Conservation (phyloP, 2,329 filamentous ascomycete species). For the Colletotrichum orbiculare region DNA sequence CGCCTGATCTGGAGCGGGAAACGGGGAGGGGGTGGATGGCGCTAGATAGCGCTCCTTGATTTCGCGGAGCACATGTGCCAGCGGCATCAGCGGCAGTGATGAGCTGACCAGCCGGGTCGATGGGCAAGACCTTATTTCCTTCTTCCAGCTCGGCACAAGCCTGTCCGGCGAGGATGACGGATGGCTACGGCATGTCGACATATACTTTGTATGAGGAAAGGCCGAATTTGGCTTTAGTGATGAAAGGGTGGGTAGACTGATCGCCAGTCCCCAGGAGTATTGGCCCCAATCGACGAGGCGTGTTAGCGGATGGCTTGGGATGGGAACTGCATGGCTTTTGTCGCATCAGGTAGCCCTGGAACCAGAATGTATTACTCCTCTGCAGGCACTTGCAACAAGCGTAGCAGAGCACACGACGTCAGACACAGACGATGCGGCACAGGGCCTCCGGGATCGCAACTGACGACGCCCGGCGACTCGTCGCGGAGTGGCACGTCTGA, state of each 20-base stretch:
- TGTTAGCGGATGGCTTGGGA: conserved; percentile 8
- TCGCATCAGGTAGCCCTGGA: background rate
- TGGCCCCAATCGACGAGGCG: conserved; percentile 15
- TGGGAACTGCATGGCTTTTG: background rate
- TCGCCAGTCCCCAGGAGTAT: conserved; percentile 3
- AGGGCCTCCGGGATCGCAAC: conserved; percentile 13
- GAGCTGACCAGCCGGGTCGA: conserved; percentile 11
- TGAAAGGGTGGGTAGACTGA: conserved; percentile 11
- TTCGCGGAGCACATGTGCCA: conserved; percentile 16
- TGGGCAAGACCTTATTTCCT: conserved; percentile 1
- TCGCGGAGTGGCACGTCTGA: background rate
- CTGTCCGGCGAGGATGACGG: conserved; percentile 2
- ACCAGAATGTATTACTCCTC: too few species aligned
- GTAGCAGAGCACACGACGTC: conserved; percentile 4
- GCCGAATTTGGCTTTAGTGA: conserved; percentile 11
- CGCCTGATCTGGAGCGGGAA: conserved; percentile 30
- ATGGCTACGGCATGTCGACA: background rate
- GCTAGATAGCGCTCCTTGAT: conserved; percentile 20
- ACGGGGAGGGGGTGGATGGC: conserved; percentile 25
- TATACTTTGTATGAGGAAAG: background rate
- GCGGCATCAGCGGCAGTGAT: background rate
- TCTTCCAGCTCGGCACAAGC: background rate
- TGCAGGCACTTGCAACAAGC: background rate
- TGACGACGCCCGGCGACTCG: background rate
- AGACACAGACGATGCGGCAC: background rate